Evolutionary conservation across 257 asterid species (phyloP), one percentile per base, ranked within the genome.

Genomic region (Cinchona pubescens): DNA sequence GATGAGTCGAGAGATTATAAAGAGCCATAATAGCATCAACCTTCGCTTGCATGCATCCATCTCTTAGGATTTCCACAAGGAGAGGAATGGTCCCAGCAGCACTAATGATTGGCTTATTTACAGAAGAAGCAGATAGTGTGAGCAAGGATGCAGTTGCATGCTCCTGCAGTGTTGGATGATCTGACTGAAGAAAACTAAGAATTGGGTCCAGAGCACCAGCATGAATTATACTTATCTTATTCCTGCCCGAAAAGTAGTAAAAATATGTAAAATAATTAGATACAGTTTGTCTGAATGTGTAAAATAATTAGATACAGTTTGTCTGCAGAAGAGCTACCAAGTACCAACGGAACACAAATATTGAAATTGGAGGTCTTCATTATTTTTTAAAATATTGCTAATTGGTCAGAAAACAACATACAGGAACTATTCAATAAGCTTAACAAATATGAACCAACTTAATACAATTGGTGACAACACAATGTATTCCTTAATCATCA

Each of bases 151-250:
- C 97, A 74, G 89, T 90, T 19, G 99, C 96, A 48, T 89, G 87
- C 83, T 90, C 98, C 67, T 89, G 95, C 77, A 95, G 81, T 64
- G 85, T 68, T 74, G 70, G 58, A 72, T 87, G 83, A 48, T 85
- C 90, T 0, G 96, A 89, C 76, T 75, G 88, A 55, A 95, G 99
- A 85, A 95, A 91, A 64, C 79, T 60, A 40, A 90, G 83, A 25
- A 95, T 87, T 5, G 99, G 97, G 58, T 88, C 85, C 32, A 95
- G 76, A 34, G 96, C 97, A 46, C 99, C 98, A 3, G 98, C 91
- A 4, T 85, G 85, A 10, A 95, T 82, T 76, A 92, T 88, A 74
- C 79, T 88, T 49, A 85, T 87, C 88, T 92, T 94, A 83, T 94
- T 93, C 71, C 98, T 93, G 98, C 80, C 12, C 27, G 80, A 63